phyloP scores from a whole-genome alignment of 306 rosid genomes.

The Vigna reflexopilosa region DNA sequence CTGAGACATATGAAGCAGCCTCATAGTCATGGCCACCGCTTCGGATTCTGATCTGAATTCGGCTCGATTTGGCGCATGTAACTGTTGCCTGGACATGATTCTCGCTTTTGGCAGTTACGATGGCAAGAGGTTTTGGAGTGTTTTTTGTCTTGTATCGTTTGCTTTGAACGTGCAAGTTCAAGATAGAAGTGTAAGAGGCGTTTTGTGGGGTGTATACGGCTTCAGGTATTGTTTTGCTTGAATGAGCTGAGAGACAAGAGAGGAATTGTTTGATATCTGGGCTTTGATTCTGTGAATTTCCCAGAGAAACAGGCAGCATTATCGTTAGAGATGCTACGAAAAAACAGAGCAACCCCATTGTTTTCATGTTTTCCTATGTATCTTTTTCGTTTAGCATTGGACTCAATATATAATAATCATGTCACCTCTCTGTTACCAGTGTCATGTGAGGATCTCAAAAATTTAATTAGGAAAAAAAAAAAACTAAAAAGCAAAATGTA shows the following conservation, averaged over 20 bases:
- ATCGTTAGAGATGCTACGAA: too few relatives aligned
- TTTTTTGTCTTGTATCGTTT: constrained; percentile 26
- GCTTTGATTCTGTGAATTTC: too few relatives aligned
- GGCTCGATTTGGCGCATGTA: constrained; percentile 35
- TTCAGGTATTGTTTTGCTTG: neutral
- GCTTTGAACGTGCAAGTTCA: constrained; percentile 34
- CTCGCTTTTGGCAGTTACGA: neutral
- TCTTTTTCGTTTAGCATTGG: too few relatives aligned
- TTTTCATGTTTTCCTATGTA: too few relatives aligned
- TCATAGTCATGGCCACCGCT: constrained; percentile 56
- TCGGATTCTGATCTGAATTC: constrained; percentile 44
- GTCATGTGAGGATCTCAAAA: too few relatives aligned
- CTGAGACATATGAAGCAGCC: constrained; percentile 45
- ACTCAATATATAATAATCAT: too few relatives aligned
- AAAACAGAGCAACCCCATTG: too few relatives aligned
- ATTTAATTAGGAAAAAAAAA: too few relatives aligned
- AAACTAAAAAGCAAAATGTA: too few relatives aligned
- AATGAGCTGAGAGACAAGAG: neutral
- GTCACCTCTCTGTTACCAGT: too few relatives aligned
- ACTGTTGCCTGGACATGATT: constrained; percentile 38
- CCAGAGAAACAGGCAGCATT: too few relatives aligned
- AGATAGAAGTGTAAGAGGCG: constrained; percentile 14
- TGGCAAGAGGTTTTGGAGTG: constrained; percentile 47
- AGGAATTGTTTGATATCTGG: constrained; percentile 13
- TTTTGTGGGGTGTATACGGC: constrained; percentile 23